Percentiles rank a stretch among this genome's conserved stretches.
These are phyloP conservation scores for Curvularia spicifera DNA, from an alignment of 2,329 filamentous ascomycete species.

Conservation along the genomic window DNA sequence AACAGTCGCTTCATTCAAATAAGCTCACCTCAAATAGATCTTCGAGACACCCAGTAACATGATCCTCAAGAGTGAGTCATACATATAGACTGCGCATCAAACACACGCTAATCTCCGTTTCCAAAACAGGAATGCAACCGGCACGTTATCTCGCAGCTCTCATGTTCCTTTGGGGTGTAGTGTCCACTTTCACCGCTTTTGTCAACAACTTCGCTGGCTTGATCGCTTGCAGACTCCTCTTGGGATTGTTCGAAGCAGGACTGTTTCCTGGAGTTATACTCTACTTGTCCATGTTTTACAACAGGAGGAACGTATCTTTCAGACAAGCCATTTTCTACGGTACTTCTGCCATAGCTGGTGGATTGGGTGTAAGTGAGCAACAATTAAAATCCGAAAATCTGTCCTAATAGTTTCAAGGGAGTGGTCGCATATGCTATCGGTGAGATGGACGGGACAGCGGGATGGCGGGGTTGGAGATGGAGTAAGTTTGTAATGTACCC, in stretches of 20 bases:
- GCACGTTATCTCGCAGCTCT: constrained; percentile 34
- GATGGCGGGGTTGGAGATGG: constrained; percentile 39
- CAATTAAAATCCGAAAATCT: too few species aligned
- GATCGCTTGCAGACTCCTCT: constrained; percentile 35
- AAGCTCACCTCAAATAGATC: constrained; percentile 1
- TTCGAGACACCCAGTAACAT: constrained; percentile 58
- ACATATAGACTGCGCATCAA: neutral
- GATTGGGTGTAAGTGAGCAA: constrained; percentile 51
- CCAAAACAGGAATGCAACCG: constrained; percentile 43
- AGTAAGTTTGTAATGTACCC: constrained; percentile 8
- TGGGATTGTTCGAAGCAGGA: constrained; percentile 41
- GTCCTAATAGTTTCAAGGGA: constrained; percentile 10
- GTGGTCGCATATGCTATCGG: constrained; percentile 39
- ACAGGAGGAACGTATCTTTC: constrained; percentile 56
- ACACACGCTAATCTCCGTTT: neutral
- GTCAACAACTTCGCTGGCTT: constrained; percentile 37
- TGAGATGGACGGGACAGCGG: constrained; percentile 30
- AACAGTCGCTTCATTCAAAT: constrained; percentile 16
- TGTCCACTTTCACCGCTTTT: constrained; percentile 33
- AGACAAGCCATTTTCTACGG: constrained; percentile 61
- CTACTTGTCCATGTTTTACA: constrained; percentile 39
- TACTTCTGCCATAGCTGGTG: constrained; percentile 60
- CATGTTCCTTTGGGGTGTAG: constrained; percentile 35
- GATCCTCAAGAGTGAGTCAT: constrained; percentile 45
- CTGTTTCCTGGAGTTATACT: constrained; percentile 38